These are phyloP conservation scores for Marasmius tenuissimus DNA, from an alignment of 1,284 basidiomycete genomes.

Conservation along the genomic window DNA sequence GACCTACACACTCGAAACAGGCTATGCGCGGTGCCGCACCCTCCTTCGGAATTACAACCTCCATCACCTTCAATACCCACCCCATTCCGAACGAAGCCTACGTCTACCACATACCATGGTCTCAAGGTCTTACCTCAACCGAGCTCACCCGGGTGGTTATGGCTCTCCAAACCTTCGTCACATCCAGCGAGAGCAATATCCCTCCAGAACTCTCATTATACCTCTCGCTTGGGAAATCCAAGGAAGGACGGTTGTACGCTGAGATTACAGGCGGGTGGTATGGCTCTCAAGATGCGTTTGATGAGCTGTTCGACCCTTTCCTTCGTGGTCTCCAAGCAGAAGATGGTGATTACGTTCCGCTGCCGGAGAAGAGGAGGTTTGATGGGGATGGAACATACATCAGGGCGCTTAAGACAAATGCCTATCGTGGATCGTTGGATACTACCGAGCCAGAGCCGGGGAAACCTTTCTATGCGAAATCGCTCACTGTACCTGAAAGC, in stretches of 20 bases:
- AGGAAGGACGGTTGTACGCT: constrained; percentile 4
- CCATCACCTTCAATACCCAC: constrained; percentile 26
- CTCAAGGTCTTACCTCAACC: constrained; percentile 4
- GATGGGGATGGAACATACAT: constrained; percentile 3
- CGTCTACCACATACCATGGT: constrained; percentile 17
- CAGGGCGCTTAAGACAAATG: background rate
- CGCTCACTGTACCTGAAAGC: constrained; percentile 8
- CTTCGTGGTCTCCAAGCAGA: background rate
- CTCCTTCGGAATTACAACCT: constrained; percentile 31
- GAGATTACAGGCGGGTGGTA: constrained; percentile 10
- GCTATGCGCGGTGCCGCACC: constrained; percentile 30
- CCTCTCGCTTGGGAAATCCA: constrained; percentile 8
- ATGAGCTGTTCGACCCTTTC: background rate
- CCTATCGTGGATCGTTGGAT: background rate
- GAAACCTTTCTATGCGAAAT: constrained; percentile 30
- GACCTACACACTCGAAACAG: constrained; percentile 10
- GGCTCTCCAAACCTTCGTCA: constrained; percentile 18
- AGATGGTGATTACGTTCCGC: background rate
- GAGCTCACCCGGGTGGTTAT: constrained; percentile 7
- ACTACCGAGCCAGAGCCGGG: background rate
- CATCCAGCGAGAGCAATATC: constrained; percentile 2
- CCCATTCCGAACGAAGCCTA: constrained; percentile 22
- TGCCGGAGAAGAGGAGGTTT: background rate
- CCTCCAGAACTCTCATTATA: constrained; percentile 6
- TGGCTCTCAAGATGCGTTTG: background rate